Evolutionary conservation across 2,329 filamentous ascomycete genomes (phyloP).

Genomic region (Tolypocladium tundrense): DNA sequence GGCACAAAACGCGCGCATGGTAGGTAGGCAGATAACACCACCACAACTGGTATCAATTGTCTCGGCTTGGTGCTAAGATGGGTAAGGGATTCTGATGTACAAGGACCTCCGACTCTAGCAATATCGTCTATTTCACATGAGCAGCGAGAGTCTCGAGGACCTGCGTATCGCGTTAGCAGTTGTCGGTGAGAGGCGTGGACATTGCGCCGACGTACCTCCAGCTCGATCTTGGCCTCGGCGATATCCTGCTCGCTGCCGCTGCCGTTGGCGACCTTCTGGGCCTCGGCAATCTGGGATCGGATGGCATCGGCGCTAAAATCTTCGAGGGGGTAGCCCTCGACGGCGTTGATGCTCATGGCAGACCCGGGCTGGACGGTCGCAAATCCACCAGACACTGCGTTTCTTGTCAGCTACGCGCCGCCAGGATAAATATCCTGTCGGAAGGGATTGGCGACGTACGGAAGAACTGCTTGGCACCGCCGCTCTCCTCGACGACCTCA

Average conservation of each 20-base stretch:
- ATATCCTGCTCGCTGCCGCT: conserved; percentile 93
- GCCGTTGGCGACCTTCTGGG: conserved; percentile 87
- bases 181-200: neutral
- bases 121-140: conserved; percentile 62
- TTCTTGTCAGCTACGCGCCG: conserved; percentile 3
- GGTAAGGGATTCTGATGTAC: conserved; percentile 31
- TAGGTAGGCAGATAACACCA: conserved; percentile 8
- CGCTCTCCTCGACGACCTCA: conserved; percentile 89
- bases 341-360: conserved; percentile 92
- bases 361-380: conserved; percentile 95
- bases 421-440: neutral
- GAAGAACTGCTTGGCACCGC: conserved; percentile 93
- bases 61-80: conserved; percentile 22
- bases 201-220: conserved; percentile 57
- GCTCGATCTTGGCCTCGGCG: conserved; percentile 97
- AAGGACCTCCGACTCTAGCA: conserved; percentile 28
- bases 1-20: neutral
- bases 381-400: conserved; percentile 85
- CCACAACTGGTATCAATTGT: conserved; percentile 25
- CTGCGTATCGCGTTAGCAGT: conserved; percentile 28
- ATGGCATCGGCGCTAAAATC: conserved; percentile 93
- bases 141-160: conserved; percentile 77
- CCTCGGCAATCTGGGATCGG: conserved; percentile 81
- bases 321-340: conserved; percentile 89
- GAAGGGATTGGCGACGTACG: conserved; percentile 48